phyloP scores from a whole-genome alignment of 1,139 yeast genomes.

The Candida tropicalis region DNA sequence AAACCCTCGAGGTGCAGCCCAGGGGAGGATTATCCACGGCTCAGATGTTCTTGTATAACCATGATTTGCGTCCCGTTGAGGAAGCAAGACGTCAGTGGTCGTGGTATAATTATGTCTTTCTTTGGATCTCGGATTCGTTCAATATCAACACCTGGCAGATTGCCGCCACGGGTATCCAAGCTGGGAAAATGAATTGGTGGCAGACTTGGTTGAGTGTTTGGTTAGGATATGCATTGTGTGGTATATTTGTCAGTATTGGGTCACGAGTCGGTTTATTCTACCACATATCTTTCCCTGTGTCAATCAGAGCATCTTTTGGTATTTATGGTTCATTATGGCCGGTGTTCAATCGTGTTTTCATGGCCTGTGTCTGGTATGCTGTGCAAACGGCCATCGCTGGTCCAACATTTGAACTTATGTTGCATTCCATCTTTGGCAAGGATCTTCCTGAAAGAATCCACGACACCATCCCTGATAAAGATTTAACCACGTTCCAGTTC shows the following conservation, averaged over 20 bases:
- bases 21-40: slow-evolving; percentile 38
- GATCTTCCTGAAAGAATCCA: slow-evolving; percentile 48
- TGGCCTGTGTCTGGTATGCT: slow-evolving; percentile 85
- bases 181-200: slow-evolving; percentile 83
- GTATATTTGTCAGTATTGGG: slow-evolving; percentile 61
- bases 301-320: slow-evolving; percentile 75
- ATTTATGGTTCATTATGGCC: slow-evolving; percentile 83
- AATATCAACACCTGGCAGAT: slow-evolving; percentile 91
- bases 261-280: slow-evolving; percentile 75
- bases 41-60: slow-evolving; percentile 66
- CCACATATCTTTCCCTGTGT: slow-evolving; percentile 78
- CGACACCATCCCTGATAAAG: slow-evolving; percentile 51
- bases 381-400: slow-evolving; percentile 86
- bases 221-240: slow-evolving; percentile 67
- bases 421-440: slow-evolving; percentile 67
- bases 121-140: slow-evolving; percentile 88
- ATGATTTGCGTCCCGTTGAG: slow-evolving; percentile 79
- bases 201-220: slow-evolving; percentile 85
- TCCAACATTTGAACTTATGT: slow-evolving; percentile 74
- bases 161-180: slow-evolving; percentile 77
- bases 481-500: slow-evolving; percentile 65
- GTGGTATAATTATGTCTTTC: slow-evolving; percentile 76
- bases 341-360: slow-evolving; percentile 73
- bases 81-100: slow-evolving; percentile 70
- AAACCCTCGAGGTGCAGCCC: slow-evolving; percentile 20